Percentiles rank a stretch among this genome's conserved stretches.
These are phyloP conservation scores for Neonectria neomacrospora DNA, from an alignment of 2,329 filamentous ascomycete species.

Conservation along the genomic window DNA sequence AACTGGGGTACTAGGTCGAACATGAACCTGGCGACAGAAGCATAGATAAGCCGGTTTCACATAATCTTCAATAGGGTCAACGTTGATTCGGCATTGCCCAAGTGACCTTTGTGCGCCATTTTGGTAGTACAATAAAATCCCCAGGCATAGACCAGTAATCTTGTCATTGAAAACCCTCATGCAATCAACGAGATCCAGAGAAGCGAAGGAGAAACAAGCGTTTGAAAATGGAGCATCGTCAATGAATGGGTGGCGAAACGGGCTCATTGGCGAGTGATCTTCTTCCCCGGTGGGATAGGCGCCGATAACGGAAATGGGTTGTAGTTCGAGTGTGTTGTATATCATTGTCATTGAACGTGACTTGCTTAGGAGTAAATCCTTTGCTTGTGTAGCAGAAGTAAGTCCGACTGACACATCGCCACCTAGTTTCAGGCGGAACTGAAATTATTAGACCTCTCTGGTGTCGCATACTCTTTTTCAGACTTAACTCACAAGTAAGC, in stretches of 20 bases:
- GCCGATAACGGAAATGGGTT: conserved; percentile 21
- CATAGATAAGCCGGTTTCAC: conserved; percentile 24
- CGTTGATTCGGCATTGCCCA: conserved; percentile 31
- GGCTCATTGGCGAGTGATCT: conserved; percentile 7
- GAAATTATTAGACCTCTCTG: conserved; percentile 5
- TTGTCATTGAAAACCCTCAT: conserved; percentile 23
- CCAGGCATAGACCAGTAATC: conserved; percentile 20
- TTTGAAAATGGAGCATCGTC: conserved; percentile 3
- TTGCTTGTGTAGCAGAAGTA: conserved; percentile 2
- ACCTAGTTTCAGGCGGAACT: conserved; percentile 31
- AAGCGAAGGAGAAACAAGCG: conserved; percentile 25
- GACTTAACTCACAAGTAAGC: conserved; percentile 24
- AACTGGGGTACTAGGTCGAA: background rate
- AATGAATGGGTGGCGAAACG: conserved; percentile 16
- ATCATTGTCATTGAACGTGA: conserved; percentile 16
- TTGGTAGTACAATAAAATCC: conserved; percentile 29
- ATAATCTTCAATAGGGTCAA: conserved; percentile 24
- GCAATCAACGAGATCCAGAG: conserved; percentile 15
- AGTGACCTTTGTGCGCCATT: conserved; percentile 30
- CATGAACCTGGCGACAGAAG: conserved; percentile 12
- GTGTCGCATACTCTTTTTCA: background rate
- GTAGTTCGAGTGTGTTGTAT: conserved; percentile 17
- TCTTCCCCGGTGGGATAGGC: conserved; percentile 15
- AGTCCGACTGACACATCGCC: conserved; percentile 24
- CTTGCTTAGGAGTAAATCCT: conserved; percentile 19